These are phyloP conservation scores for Penicillium soppii DNA, from an alignment of 495 filamentous ascomycete species.

Conservation along the genomic window DNA sequence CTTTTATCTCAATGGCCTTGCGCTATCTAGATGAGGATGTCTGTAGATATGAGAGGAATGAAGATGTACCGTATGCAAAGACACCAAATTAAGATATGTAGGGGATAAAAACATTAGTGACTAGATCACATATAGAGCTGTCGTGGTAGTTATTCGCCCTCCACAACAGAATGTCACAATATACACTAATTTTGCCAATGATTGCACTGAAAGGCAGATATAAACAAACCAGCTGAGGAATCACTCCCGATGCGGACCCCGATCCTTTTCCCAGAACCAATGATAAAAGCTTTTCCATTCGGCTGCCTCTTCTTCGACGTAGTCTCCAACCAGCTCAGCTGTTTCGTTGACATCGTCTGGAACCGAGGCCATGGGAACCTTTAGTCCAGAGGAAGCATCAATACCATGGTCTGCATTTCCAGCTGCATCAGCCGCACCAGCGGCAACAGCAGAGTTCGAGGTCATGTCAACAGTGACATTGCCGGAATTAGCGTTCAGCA, in stretches of 20 bases:
- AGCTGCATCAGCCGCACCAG: constrained; percentile 3
- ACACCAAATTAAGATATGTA: too few species aligned
- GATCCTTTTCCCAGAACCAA: constrained; percentile 46
- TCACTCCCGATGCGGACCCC: constrained; percentile 11
- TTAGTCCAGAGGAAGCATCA: constrained; percentile 24
- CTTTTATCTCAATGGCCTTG: too few species aligned
- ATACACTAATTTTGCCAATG: background rate
- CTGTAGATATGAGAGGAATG: too few species aligned
- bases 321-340: constrained; percentile 47
- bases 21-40: too few species aligned
- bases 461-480: constrained; percentile 37
- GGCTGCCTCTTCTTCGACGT: constrained; percentile 44
- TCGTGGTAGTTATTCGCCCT: background rate
- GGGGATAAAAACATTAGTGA: background rate
- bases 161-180: background rate
- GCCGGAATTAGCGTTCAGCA: constrained; percentile 27
- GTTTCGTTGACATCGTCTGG: constrained; percentile 41
- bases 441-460: constrained; percentile 18
- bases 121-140: background rate
- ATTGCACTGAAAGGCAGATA: background rate
- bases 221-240: background rate
- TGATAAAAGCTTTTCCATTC: constrained; percentile 47
- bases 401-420: constrained; percentile 11
- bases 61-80: too few species aligned
- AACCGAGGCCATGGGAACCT: constrained; percentile 9